Evolutionary conservation across 2,329 filamentous ascomycete genomes (phyloP).

Genomic region (Fusarium sublunatum): DNA sequence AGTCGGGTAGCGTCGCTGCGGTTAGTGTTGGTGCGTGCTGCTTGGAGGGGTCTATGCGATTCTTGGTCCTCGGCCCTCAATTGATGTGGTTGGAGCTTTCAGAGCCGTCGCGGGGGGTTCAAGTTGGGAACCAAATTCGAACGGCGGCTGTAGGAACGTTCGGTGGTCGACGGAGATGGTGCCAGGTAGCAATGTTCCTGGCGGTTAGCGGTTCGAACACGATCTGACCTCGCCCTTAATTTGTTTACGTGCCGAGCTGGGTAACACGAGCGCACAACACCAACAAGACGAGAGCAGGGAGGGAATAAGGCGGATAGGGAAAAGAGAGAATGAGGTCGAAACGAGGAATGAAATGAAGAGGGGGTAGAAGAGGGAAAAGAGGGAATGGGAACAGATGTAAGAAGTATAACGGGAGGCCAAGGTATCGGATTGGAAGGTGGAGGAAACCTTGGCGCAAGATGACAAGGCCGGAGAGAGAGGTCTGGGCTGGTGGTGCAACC

Average conservation of each 20-base stretch:
- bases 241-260: conserved; percentile 15
- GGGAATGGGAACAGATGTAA: conserved; percentile 1
- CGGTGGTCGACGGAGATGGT: conserved; percentile 15
- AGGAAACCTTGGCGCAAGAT: conserved; percentile 39
- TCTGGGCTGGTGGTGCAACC: conserved; percentile 27
- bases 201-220: conserved; percentile 22
- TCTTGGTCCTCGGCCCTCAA: conserved; percentile 37
- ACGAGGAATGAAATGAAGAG: conserved; percentile 35
- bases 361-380: conserved; percentile 23
- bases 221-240: conserved; percentile 16
- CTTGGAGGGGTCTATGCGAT: conserved; percentile 3
- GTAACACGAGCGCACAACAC: conserved; percentile 17
- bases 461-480: conserved; percentile 19
- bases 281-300: conserved; percentile 28
- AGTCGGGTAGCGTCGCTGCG: conserved; percentile 28
- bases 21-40: conserved; percentile 27
- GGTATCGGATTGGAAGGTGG: conserved; percentile 32
- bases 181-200: conserved; percentile 22
- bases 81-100: conserved; percentile 35
- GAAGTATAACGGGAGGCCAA: conserved; percentile 11
- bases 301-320: conserved; percentile 15
- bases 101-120: conserved; percentile 36
- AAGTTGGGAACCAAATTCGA: conserved; percentile 23
- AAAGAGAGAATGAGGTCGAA: conserved; percentile 17
- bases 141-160: conserved; percentile 13